phyloP scores from a whole-genome alignment of 257 asterid species.

The Hygrophila difformis region DNA sequence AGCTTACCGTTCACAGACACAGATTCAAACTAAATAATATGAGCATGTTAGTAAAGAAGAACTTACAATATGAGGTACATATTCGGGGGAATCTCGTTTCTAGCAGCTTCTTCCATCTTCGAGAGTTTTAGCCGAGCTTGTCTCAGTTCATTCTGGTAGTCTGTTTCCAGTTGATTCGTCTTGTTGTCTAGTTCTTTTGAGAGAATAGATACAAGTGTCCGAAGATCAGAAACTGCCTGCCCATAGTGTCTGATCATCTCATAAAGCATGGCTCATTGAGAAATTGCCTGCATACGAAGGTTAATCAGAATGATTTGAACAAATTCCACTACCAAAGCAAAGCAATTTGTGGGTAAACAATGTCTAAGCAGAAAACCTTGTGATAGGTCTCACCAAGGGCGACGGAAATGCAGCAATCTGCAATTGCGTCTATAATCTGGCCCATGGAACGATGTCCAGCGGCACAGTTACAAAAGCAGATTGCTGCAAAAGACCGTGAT shows the following conservation, averaged over 20 bases:
- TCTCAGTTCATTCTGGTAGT: constrained; percentile 50
- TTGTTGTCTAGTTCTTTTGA: constrained; percentile 51
- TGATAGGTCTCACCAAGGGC: constrained; percentile 77
- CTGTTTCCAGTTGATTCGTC: constrained; percentile 40
- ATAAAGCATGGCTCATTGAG: constrained; percentile 68
- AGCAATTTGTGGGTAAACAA: constrained; percentile 8
- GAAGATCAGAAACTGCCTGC: constrained; percentile 79
- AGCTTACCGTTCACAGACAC: neutral
- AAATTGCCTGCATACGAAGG: constrained; percentile 54
- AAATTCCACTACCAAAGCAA: neutral
- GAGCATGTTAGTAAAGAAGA: neutral
- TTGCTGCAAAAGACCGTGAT: constrained; percentile 88
- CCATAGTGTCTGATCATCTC: constrained; percentile 91
- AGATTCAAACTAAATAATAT: constrained; percentile 2
- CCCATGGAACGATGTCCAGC: constrained; percentile 89
- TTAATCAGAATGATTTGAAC: neutral
- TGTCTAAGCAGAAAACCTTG: constrained; percentile 50
- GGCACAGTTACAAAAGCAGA: constrained; percentile 92
- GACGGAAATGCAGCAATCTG: constrained; percentile 91
- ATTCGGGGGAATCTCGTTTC: constrained; percentile 70
- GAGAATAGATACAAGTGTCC: constrained; percentile 57
- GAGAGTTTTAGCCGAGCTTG: constrained; percentile 60
- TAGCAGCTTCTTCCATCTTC: constrained; percentile 67
- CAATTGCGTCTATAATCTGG: constrained; percentile 81
- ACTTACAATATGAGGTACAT: constrained; percentile 95